Evolutionary conservation across 441 rosid species (phyloP), one percentile per base, ranked within the genome.

Genomic region (Hura crepitans): DNA sequence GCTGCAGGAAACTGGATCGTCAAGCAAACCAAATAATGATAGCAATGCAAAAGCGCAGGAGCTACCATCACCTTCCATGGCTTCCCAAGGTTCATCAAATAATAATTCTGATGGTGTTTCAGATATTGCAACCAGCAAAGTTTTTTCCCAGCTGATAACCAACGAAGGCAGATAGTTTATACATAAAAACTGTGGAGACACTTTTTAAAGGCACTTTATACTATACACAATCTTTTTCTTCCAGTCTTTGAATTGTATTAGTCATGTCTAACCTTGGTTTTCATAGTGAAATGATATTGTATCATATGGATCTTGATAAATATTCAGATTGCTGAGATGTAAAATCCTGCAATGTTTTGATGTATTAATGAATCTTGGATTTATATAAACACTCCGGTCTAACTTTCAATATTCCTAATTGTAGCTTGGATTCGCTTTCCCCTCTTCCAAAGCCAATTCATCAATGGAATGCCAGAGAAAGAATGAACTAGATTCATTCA

Each of bases 131-230:
- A 86, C 85, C 15, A 83, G 78, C 66, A 82, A 72, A 78, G 91
- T 93, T 20, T 93, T 93, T 80, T 93, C 98, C 49, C 98, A 93
- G 83, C 84, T 90, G 73, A 76, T 93, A 74, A 90, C 85, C 12
- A 90, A 84, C 6, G 88, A 84, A 64, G 97, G 97, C 71, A 87
- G 98, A 80, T 90, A 82, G 74, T 65, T 66, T 54, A 49, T 14
- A 37, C 18, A 15, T n/a, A 28, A 45, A 63, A 63, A 71, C 46
- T 7, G 6, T 22, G 45, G 33, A 14, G 51, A 35, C 5, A 65
- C n/a, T 9, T 57, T 27, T 50, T 65, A 15, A 62, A 31, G 28
- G 2, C 59, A 25, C 51, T 42, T 42, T 42, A 42, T 42, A 37
- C 4, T 70, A 28, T 20, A 33, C 20, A 12, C 37, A 43, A 1